A percentile compares a stretch with the other conserved stretches of the same genome.
phyloP scores from a whole-genome alignment of 306 rosid genomes.

The Chamaecrista fasciculata region DNA sequence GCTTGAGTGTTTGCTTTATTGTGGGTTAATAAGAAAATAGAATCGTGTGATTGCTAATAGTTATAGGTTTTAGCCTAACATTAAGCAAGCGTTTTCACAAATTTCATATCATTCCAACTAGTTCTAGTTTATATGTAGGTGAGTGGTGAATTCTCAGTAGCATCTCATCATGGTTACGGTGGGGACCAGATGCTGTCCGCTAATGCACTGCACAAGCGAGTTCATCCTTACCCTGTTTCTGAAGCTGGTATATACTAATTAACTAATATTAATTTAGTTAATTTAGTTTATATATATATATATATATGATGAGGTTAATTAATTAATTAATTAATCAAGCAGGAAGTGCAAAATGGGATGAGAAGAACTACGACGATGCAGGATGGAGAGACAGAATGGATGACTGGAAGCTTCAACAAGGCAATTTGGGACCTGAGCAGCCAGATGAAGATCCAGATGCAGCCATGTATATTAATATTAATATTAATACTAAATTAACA shows the following conservation, averaged over 20 bases:
- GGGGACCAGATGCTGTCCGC: conserved; percentile 70
- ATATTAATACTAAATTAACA: no score
- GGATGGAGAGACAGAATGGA: conserved; percentile 71
- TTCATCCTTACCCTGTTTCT: conserved; percentile 69
- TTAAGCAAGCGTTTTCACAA: no score
- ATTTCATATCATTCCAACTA: no score
- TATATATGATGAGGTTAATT: no score
- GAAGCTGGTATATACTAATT: conserved; percentile 45
- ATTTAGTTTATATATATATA: no score
- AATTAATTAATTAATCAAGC: no score
- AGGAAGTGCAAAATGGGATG: conserved; percentile 86
- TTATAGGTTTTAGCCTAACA: no score
- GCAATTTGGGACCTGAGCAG: conserved; percentile 84
- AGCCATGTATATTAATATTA: conserved; percentile 41
- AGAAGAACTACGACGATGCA: conserved; percentile 46
- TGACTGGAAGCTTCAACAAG: conserved; percentile 95
- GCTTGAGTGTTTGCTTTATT: no score
- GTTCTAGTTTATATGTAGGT: conserved; percentile 48
- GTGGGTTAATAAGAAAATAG: no score
- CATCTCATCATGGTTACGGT: conserved; percentile 71
- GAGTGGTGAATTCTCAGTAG: conserved; percentile 67
- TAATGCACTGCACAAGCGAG: conserved; percentile 71
- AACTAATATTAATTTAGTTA: no score
- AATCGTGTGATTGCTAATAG: no score
- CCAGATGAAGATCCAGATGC: conserved; percentile 67